phyloP scores from a whole-genome alignment of 2,329 filamentous ascomycete species.

The Eurotiales sp. region DNA sequence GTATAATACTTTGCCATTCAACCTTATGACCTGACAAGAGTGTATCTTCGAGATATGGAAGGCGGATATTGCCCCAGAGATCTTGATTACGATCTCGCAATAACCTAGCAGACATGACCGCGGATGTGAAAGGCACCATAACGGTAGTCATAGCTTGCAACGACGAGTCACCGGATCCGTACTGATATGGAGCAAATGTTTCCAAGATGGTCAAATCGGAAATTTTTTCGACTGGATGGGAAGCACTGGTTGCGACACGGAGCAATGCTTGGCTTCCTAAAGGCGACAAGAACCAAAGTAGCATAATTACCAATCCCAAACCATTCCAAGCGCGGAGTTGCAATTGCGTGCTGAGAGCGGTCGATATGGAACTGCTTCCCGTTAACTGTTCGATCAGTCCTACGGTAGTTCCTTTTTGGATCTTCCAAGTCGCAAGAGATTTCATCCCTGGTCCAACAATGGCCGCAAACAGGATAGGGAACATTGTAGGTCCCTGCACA shows the following conservation, averaged over 20 bases:
- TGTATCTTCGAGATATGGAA: not conserved
- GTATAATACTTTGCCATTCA: too few relatives aligned
- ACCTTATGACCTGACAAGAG: too few relatives aligned
- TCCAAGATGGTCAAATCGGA: not conserved
- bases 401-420: not conserved
- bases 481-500: slow-evolving; percentile 4
- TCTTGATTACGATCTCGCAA: not conserved
- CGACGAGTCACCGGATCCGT: not conserved
- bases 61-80: slow-evolving; percentile 1
- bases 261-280: slow-evolving; percentile 3
- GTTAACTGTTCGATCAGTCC: not conserved
- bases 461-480: slow-evolving; percentile 1
- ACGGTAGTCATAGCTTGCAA: not conserved
- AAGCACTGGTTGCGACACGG: not conserved
- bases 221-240: not conserved
- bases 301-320: not conserved
- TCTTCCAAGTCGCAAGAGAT: not conserved
- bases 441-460: not conserved
- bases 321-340: not conserved
- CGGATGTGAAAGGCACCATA: not conserved
- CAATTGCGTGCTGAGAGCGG: not conserved
- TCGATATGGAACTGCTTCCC: not conserved
- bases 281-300: slow-evolving; percentile 3
- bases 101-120: not conserved
- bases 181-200: not conserved